Evolutionary conservation across 306 rosid genomes (phyloP).

Genomic region (Glycine tomentella): DNA sequence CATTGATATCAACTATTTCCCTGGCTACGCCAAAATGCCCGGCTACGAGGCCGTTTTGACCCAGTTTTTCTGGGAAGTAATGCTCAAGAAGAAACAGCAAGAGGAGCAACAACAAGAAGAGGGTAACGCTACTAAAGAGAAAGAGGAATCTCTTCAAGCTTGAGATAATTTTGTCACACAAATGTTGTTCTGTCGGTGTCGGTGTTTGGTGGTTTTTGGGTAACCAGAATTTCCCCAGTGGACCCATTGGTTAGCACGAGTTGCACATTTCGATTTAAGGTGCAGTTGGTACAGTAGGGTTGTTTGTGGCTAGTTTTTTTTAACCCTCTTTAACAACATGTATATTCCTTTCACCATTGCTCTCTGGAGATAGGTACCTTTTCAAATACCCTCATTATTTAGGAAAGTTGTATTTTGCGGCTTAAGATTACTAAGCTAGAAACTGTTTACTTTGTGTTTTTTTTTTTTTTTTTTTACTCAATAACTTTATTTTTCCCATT

Average conservation of each 20-base stretch:
- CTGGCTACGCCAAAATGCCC: slow-evolving; percentile 98
- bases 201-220: slow-evolving; percentile 47
- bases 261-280: slow-evolving; percentile 53
- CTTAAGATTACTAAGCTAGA: slow-evolving; percentile 44
- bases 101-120: slow-evolving; percentile 27
- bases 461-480: slow-evolving; percentile 45
- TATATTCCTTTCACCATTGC: slow-evolving; percentile 73
- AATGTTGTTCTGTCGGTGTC: slow-evolving; percentile 25
- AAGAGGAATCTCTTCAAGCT: slow-evolving; percentile 52
- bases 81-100: slow-evolving; percentile 49
- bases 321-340: slow-evolving; percentile 67
- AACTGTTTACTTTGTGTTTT: slow-evolving; percentile 43
- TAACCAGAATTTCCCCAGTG: slow-evolving; percentile 51
- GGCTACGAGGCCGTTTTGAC: slow-evolving; percentile 81
- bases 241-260: slow-evolving; percentile 51
- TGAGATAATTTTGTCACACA: slow-evolving; percentile 25
- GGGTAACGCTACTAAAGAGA: not conserved
- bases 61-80: slow-evolving; percentile 76
- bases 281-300: slow-evolving; percentile 66
- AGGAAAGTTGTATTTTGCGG: slow-evolving; percentile 75
- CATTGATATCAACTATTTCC: slow-evolving; percentile 91
- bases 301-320: slow-evolving; percentile 58
- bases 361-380: slow-evolving; percentile 63
- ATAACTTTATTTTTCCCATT: slow-evolving; percentile 49
- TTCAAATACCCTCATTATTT: slow-evolving; percentile 58